phyloP scores from a whole-genome alignment of 2,329 filamentous ascomycete genomes.

The Trichophyton benhamiae region DNA sequence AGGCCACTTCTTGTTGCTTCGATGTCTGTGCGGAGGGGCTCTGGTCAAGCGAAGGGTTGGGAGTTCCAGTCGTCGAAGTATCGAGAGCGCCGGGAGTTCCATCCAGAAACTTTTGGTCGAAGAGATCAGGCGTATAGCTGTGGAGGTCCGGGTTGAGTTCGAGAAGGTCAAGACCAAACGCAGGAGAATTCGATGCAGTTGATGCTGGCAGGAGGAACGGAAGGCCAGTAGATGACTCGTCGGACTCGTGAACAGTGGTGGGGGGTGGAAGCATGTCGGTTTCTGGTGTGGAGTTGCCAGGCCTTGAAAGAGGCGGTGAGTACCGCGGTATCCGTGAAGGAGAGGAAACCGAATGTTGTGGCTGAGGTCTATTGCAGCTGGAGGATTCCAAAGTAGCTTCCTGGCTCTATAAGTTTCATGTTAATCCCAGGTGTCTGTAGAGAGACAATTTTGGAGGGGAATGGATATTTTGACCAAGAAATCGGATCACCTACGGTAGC shows the following conservation, averaged over 20 bases:
- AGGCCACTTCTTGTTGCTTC: background rate
- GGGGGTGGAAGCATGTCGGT: background rate
- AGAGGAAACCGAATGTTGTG: constrained; percentile 4
- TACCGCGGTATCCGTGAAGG: constrained; percentile 5
- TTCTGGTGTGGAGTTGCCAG: background rate
- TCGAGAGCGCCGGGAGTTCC: constrained; percentile 3
- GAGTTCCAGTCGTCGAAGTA: constrained; percentile 4
- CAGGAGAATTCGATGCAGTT: background rate
- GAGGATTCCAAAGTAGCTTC: constrained; percentile 2
- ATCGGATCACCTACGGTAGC: constrained; percentile 35
- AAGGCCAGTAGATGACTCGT: background rate
- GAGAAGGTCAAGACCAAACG: background rate
- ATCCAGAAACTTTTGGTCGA: constrained; percentile 17
- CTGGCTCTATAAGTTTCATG: constrained; percentile 10
- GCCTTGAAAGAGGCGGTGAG: background rate
- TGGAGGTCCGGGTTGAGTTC: background rate
- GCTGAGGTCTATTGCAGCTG: background rate
- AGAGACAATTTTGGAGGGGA: constrained; percentile 4
- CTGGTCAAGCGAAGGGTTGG: constrained; percentile 1
- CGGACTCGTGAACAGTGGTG: constrained; percentile 1
- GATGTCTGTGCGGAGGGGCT: background rate
- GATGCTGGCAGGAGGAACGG: background rate
- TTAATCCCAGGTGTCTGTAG: constrained; percentile 13
- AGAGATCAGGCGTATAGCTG: constrained; percentile 5
- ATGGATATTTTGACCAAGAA: constrained; percentile 23